Base-by-base conservation (phyloP, 163 green algal species). In the Scenedesmus sp. region DNA sequence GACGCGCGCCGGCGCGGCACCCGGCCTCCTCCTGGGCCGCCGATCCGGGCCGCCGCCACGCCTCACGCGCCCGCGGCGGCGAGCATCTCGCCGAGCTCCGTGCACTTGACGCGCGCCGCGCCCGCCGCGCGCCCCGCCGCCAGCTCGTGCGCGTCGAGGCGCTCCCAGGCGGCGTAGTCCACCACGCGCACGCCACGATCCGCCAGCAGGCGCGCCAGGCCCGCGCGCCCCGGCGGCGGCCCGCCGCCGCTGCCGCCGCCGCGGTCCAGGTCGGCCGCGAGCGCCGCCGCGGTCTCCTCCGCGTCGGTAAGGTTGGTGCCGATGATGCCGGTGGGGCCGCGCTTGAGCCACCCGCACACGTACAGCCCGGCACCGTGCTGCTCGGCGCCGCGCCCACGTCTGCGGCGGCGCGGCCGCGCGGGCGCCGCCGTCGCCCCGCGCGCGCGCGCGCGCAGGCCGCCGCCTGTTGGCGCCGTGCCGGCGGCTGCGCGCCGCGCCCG, bases 271-370 rank as follows among this genome's bases (percentile, higher is more conserved):
- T 89, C 86, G 34, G 85, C 62, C 14, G 75, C 63, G 17, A 97
- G 87, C 39, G 64, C 83, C 13, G 72, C 81, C 13, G 93, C 92
- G 36, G 92, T 96, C 71, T 97, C 90, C 58, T 96, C 91, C 1
- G 92, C 93, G 84, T 96, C 92, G 47, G 91, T 76, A 14, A 96
- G 65, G 78, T 98, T 98, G 36, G 92, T 97, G 45, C 93, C 95
- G 29, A 98, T 97, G 84, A 98, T 97, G 77, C 95, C 95, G 4
- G 90, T 91, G 0, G 95, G 92, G 0, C 95, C 95, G 15, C 95
- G 88, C 82, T 96, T 96, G 2, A 96, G 50, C 95, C 95, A 98
- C 20, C 95, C 95, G 51, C 83, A 89, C 36, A 95, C 93, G 69
- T 97, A 98, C 45, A 98, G 63, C 1, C 93, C 2, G 80, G 33